Evolutionary conservation across 2,329 filamentous ascomycete species (phyloP).

Genomic region (Parafenestella ontariensis): DNA sequence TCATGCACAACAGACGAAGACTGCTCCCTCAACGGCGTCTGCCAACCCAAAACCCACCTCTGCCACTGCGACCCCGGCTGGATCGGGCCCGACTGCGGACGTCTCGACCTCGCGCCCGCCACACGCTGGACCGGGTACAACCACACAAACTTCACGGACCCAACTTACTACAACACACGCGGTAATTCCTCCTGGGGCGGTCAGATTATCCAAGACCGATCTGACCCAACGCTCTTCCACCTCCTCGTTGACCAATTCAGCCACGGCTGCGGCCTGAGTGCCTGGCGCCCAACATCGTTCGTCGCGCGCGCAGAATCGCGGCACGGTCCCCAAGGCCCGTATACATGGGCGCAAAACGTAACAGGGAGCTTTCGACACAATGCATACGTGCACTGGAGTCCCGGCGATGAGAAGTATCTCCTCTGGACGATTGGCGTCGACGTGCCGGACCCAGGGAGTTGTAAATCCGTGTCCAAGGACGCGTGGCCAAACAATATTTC

Average conservation of each 20-base stretch:
- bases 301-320: constrained; percentile 56
- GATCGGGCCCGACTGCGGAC: constrained; percentile 54
- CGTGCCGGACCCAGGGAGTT: constrained; percentile 29
- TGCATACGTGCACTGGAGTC: constrained; percentile 55
- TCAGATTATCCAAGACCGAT: constrained; percentile 54
- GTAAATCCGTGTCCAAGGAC: constrained; percentile 10
- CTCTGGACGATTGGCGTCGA: constrained; percentile 56
- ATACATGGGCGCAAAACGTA: constrained; percentile 51
- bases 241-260: constrained; percentile 57
- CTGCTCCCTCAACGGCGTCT: constrained; percentile 53
- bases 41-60: constrained; percentile 14
- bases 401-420: constrained; percentile 53
- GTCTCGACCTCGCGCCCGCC: constrained; percentile 55
- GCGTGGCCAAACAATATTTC: constrained; percentile 29
- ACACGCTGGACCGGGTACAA: constrained; percentile 56
- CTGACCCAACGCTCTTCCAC: constrained; percentile 51
- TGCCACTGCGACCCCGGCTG: constrained; percentile 53
- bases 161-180: constrained; percentile 16
- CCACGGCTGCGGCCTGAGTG: constrained; percentile 55
- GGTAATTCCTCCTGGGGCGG: constrained; percentile 59
- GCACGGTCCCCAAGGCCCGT: constrained; percentile 55
- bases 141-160: constrained; percentile 42
- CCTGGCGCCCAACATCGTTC: constrained; percentile 57
- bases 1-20: constrained; percentile 42
- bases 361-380: constrained; percentile 57